phyloP scores from a whole-genome alignment of 495 filamentous ascomycete species.

The Echria macrotheca region DNA sequence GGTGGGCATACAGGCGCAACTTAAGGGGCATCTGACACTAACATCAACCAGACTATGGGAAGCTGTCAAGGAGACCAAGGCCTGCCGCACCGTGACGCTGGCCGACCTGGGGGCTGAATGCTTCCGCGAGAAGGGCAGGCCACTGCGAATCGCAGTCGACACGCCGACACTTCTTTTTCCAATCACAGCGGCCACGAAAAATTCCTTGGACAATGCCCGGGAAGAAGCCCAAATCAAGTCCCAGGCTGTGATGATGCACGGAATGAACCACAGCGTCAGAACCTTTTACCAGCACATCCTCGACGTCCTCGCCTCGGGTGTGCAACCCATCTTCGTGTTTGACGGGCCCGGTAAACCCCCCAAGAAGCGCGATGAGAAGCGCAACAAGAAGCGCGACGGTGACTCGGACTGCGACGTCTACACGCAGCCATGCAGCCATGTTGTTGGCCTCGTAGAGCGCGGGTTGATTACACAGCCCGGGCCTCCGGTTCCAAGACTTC shows the following conservation, averaged over 20 bases:
- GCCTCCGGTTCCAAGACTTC: too few species aligned
- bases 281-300: background rate
- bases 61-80: background rate
- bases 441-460: background rate
- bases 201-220: background rate
- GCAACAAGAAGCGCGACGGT: too few species aligned
- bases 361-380: too few species aligned
- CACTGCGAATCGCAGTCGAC: conserved; percentile 3
- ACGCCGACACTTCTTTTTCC: background rate
- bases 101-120: background rate
- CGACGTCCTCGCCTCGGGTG: background rate
- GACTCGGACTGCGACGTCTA: background rate
- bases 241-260: background rate
- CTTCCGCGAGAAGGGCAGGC: background rate
- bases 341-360: background rate
- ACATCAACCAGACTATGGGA: background rate
- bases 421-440: background rate
- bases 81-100: background rate
- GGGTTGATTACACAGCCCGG: background rate
- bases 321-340: conserved; percentile 2
- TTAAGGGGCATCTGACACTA: background rate
- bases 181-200: background rate
- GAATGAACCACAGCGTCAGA: background rate
- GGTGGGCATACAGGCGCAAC: background rate
- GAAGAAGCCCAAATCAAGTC: too few species aligned